Evolutionary conservation across 768 basidiomycete species (phyloP).

Genomic region (Asterophora lycoperdoides): DNA sequence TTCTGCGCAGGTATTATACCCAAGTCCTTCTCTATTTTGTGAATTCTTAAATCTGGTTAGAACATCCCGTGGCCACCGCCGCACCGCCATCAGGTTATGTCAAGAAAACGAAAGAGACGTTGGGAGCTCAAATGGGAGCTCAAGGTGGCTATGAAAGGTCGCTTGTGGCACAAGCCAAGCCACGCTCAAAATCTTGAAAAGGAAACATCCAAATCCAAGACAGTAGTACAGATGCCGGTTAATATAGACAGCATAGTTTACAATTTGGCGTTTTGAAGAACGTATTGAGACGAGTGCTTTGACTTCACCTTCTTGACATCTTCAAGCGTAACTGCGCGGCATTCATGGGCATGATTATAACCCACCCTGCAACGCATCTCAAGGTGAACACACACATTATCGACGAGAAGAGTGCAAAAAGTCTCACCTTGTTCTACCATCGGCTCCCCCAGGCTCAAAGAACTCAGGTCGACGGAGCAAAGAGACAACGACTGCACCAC

Average conservation of each 20-base stretch:
- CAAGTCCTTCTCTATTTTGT: no score
- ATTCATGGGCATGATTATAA: constrained; percentile 76
- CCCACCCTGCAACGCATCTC: constrained; percentile 47
- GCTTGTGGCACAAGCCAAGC: no score
- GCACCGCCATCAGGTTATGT: no score
- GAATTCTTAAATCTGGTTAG: no score
- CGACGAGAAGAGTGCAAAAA: not conserved
- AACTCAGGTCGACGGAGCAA: constrained; percentile 77
- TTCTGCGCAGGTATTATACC: no score
- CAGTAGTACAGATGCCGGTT: not conserved
- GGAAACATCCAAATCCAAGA: not conserved
- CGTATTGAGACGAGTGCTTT: constrained; percentile 49
- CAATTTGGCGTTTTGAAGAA: constrained; percentile 46
- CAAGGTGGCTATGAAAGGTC: no score
- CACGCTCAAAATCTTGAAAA: no score
- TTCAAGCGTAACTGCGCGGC: constrained; percentile 50
- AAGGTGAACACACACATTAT: not conserved
- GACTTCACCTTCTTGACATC: constrained; percentile 80
- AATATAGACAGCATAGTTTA: constrained; percentile 16
- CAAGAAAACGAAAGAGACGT: no score
- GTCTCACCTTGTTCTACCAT: constrained; percentile 60
- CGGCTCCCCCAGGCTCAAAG: constrained; percentile 57
- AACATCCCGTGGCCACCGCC: no score
- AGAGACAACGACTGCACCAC: constrained; percentile 75
- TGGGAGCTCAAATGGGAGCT: no score